Base-by-base conservation (phyloP, 2,329 filamentous ascomycete genomes). In the Calonectria pauciramosa region DNA sequence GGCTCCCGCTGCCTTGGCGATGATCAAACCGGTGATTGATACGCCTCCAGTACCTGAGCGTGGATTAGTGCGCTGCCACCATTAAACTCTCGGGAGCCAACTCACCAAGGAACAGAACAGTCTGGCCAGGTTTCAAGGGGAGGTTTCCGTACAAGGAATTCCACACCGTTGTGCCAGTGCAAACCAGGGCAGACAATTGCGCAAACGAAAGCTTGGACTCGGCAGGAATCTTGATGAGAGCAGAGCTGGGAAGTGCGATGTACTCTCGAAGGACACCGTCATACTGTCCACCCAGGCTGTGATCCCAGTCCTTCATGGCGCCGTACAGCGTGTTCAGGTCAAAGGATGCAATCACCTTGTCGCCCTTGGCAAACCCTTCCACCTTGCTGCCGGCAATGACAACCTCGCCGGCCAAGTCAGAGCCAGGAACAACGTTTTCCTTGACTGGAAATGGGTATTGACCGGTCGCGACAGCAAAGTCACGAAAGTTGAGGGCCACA, bases 131-230 rank as follows among this genome's bases (percentile, higher is more conserved):
- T 11, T 83, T 85, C 73, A 87, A 79, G 1, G 85, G 82, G 1
- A 79, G 73, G 80, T 84, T 85, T 7, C 85, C 85, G 78, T 87
- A 88, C 64, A 90, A 83, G 6, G 85, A 82, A 81, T 86, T 88
- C 87, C 88, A 90, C 4, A 85, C 88, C 13, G 88, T 90, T 3
- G 82, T 79, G 4, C 87, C 88, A 56, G 89, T 87, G 14, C 86
- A 86, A 13, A 87, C 76, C 10, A 87, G 83, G 18, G 82, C 80
- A 0, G 86, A 85, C 77, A 86, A 84, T 71, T 86, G 84, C 4
- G 76, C 78, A 54, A 79, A 85, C 60, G 74, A 82, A 60, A 84
- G 82, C 0, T 79, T 79, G 71, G 86, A 75, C 32, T 83, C 83
- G 26, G 73, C 74, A 1, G 88, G 87, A 0, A 87, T 82, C 64